Evolutionary conservation across 345 rosid species (phyloP).

Genomic region (Gossypium sturtianum): DNA sequence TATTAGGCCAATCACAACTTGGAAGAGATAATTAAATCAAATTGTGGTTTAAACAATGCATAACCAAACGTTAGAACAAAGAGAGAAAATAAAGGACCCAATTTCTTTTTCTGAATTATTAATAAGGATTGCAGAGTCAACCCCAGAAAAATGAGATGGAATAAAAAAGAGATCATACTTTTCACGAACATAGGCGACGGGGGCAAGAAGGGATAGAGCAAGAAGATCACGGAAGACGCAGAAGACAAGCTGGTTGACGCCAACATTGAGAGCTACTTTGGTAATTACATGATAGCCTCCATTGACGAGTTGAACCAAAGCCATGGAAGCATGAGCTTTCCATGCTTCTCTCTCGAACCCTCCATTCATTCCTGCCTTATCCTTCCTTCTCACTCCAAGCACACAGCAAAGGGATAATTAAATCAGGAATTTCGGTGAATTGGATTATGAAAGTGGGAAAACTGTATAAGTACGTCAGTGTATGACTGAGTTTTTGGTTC

Average conservation of each 20-base stretch:
- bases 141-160: not conserved
- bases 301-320: constrained; percentile 70
- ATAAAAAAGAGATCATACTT: constrained; percentile 30
- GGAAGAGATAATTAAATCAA: not conserved
- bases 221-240: constrained; percentile 92
- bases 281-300: constrained; percentile 98
- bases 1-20: not conserved
- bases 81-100: not conserved
- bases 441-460: not conserved
- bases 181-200: constrained; percentile 81
- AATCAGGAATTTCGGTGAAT: not conserved
- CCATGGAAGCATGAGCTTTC: constrained; percentile 81
- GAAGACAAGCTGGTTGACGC: constrained; percentile 93
- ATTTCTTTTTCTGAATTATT: not conserved
- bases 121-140: too few relatives aligned
- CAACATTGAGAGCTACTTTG: constrained; percentile 90
- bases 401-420: not conserved
- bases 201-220: constrained; percentile 84
- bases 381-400: not conserved
- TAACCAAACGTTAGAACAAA: not conserved
- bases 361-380: not conserved
- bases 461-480: not conserved
- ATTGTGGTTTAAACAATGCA: not conserved
- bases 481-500: not conserved
- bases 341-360: constrained; percentile 28